Evolutionary conservation across 495 filamentous ascomycete species (phyloP).

Genomic region (Delitschia confertaspora): DNA sequence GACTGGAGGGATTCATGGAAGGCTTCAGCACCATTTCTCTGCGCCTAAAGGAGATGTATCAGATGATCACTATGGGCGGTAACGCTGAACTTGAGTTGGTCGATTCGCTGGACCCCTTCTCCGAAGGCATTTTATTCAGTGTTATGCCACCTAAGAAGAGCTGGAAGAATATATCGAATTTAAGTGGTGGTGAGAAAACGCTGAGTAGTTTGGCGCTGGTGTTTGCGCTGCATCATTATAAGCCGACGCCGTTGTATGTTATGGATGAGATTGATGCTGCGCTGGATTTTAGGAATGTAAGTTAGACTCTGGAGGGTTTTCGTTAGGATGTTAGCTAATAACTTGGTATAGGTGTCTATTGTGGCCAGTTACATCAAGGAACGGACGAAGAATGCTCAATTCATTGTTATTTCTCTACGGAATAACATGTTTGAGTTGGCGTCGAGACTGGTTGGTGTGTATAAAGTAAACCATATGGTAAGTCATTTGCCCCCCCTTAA

Average conservation of each 20-base stretch:
- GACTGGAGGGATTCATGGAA: constrained; percentile 96
- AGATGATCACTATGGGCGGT: constrained; percentile 99
- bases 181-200: constrained; percentile 95
- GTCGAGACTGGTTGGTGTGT: constrained; percentile 84
- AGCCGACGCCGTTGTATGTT: constrained; percentile 93
- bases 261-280: constrained; percentile 99
- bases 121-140: constrained; percentile 89
- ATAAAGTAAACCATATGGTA: constrained; percentile 98
- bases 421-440: constrained; percentile 99
- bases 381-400: constrained; percentile 96
- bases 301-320: constrained; percentile 30
- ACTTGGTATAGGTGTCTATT: constrained; percentile 71
- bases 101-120: constrained; percentile 90
- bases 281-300: constrained; percentile 92
- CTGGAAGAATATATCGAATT: constrained; percentile 97
- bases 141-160: constrained; percentile 99
- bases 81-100: constrained; percentile 97
- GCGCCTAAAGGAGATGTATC: constrained; percentile 98
- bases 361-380: constrained; percentile 98
- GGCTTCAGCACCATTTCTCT: constrained; percentile 93
- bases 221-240: constrained; percentile 96
- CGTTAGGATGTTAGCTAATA: constrained; percentile 1
- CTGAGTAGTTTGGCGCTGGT: constrained; percentile 87
- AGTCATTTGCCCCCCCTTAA: neutral
- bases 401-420: constrained; percentile 93